These are phyloP conservation scores for Aspergillus kassunensis DNA, from an alignment of 495 filamentous ascomycete genomes.

Conservation along the genomic window DNA sequence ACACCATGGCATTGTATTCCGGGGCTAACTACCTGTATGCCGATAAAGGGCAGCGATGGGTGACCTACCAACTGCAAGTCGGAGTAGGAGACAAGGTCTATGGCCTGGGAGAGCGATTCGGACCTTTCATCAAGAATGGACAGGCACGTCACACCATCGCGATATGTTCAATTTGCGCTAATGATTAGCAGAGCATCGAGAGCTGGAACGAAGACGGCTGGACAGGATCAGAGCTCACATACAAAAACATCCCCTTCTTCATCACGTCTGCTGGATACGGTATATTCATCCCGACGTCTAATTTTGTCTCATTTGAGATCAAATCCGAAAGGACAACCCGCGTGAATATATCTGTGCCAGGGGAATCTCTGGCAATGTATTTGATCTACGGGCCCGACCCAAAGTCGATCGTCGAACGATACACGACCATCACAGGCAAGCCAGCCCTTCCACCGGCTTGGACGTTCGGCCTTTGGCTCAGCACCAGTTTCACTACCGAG, in stretches of 20 bases:
- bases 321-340: constrained; percentile 11
- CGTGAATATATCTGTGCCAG: constrained; percentile 12
- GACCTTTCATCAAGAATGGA: constrained; percentile 12
- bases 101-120: constrained; percentile 12
- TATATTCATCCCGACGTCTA: constrained; percentile 12
- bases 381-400: constrained; percentile 11
- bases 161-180: neutral
- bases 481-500: constrained; percentile 12
- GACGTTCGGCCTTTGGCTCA: constrained; percentile 12
- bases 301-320: constrained; percentile 10
- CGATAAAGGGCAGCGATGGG: constrained; percentile 12
- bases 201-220: constrained; percentile 15
- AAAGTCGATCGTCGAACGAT: constrained; percentile 7
- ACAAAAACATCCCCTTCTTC: constrained; percentile 16
- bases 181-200: constrained; percentile 3
- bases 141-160: constrained; percentile 1
- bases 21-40: constrained; percentile 12
- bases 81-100: constrained; percentile 13
- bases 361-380: constrained; percentile 10
- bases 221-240: constrained; percentile 11
- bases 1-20: constrained; percentile 7
- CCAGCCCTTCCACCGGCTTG: constrained; percentile 10
- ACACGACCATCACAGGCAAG: constrained; percentile 9
- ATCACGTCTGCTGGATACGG: constrained; percentile 10
- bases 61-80: constrained; percentile 12